phyloP scores from a whole-genome alignment of 2,329 filamentous ascomycete species.

The Pseudovirgaria hyperparasitica region DNA sequence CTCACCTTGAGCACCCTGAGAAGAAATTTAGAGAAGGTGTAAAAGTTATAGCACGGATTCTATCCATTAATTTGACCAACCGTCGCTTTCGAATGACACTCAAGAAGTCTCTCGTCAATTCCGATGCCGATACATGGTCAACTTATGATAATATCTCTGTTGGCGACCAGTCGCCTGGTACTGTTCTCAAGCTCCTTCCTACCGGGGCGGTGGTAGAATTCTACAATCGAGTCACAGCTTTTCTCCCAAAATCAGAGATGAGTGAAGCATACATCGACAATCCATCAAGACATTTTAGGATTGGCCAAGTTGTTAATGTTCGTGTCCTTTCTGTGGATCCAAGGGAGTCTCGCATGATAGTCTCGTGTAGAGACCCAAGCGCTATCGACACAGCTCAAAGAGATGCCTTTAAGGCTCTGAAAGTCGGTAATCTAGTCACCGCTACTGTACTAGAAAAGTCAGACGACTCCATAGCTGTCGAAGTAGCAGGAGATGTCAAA shows the following conservation, averaged over 20 bases:
- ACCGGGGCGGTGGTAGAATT: slow-evolving; percentile 86
- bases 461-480: slow-evolving; percentile 43
- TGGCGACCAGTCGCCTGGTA: slow-evolving; percentile 72
- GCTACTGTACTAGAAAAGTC: slow-evolving; percentile 48
- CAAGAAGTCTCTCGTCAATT: slow-evolving; percentile 91
- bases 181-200: slow-evolving; percentile 66
- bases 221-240: slow-evolving; percentile 71
- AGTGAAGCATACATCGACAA: slow-evolving; percentile 92
- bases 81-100: slow-evolving; percentile 75
- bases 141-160: slow-evolving; percentile 61
- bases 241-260: slow-evolving; percentile 91
- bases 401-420: slow-evolving; percentile 57
- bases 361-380: slow-evolving; percentile 86
- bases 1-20: slow-evolving; percentile 80
- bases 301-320: slow-evolving; percentile 84
- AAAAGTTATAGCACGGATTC: slow-evolving; percentile 70
- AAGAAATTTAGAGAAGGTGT: slow-evolving; percentile 88
- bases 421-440: slow-evolving; percentile 60
- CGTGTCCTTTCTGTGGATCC: slow-evolving; percentile 73
- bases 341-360: slow-evolving; percentile 57
- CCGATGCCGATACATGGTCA: slow-evolving; percentile 66
- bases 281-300: slow-evolving; percentile 75
- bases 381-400: slow-evolving; percentile 68
- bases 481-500: slow-evolving; percentile 64
- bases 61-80: slow-evolving; percentile 65